Evolutionary conservation across 2,329 filamentous ascomycete genomes (phyloP), one percentile per base, ranked within the genome.

Genomic region (Alternaria sp.): DNA sequence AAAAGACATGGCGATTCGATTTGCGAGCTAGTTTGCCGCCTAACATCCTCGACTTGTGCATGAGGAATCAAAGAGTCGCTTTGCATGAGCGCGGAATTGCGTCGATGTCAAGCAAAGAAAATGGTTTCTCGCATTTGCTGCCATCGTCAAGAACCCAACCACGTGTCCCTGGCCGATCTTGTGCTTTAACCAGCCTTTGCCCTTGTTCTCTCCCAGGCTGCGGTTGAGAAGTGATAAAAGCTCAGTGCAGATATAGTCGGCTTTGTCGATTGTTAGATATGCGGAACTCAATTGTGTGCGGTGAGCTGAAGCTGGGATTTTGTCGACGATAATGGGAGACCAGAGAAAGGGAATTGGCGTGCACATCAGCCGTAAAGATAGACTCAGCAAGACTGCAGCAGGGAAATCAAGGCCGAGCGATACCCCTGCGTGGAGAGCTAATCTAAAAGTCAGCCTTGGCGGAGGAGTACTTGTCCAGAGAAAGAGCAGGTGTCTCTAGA

Each of bases 71-170:
- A 39, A 39, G 36, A 17, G 17, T 17, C 17, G 17, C 23, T 36
- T 63, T 63, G 61, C 61, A 52, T 63, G 58, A 61, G 61, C 58
- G 51, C 54, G 54, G 51, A 61, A 61, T 51, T 55, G 49, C 26
- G 37, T 41, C 33, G 26, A 21, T 17, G 17, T 28, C 9, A 34
- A 11, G 31, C 49, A 21, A 50, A 31, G 14, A 46, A 56, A 56
- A 52, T 70, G 58, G 23, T 61, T 68, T 28, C 36, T 28, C 9
- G 65, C 56, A 28, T 58, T 44, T 2, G 65, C 66, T 3, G 68
- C 59, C 66, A 70, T 69, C 3, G 48, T 58, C 63, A 63, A 70
- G n/a, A 70, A 70, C 0, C 65, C 68, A 4, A 68, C 13, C 0
- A 70, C 31, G 41, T 70, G 68, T 0, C 65, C 66, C 31, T 69